phyloP scores from a whole-genome alignment of 139 green algal genomes.

The Auxenochlorella pyrenoidosa region DNA sequence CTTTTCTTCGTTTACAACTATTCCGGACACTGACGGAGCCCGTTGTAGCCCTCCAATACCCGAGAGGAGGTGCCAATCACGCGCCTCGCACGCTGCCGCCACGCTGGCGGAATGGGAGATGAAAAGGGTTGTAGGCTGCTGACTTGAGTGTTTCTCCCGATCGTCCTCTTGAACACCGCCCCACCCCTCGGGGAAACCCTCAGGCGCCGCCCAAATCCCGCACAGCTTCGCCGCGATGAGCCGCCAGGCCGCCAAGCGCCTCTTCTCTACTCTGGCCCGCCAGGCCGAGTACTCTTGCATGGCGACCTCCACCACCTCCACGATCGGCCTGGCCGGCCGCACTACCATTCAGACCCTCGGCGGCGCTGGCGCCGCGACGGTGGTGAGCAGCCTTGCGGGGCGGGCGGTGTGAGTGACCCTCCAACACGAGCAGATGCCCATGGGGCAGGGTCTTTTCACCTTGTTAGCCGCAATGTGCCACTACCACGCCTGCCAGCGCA shows the following conservation, averaged over 20 bases:
- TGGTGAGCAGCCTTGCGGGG: not conserved
- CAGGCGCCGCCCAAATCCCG: not conserved
- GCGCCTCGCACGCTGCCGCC: no score
- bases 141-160: no score
- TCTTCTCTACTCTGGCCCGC: conserved; percentile 18
- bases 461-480: no score
- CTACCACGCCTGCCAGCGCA: not conserved
- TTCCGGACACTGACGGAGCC: no score
- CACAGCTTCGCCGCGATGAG: not conserved
- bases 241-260: not conserved
- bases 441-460: not conserved
- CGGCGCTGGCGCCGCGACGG: not conserved
- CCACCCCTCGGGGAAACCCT: not conserved
- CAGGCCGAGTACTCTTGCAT: not conserved
- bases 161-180: not conserved
- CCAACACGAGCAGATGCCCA: no score
- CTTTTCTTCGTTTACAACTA: no score
- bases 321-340: not conserved
- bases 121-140: no score
- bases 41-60: no score
- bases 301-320: no score
- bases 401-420: no score
- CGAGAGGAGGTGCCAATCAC: no score
- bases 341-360: not conserved
- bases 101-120: no score